Base-by-base conservation (phyloP, 2,329 filamentous ascomycete genomes). In the Fusarium duplospermum region DNA sequence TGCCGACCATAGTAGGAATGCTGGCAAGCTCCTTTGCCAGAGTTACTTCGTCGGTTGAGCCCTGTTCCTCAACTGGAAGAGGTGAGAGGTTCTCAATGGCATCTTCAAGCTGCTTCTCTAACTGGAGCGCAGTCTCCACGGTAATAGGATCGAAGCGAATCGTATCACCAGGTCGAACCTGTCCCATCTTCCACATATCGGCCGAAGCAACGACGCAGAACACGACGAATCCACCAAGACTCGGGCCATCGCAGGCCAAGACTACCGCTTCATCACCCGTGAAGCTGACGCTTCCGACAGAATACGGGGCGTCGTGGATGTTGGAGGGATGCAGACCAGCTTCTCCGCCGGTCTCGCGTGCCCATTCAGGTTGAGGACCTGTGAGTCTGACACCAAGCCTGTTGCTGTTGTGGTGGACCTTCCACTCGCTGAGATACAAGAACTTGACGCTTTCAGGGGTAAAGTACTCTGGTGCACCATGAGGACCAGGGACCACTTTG, bases 171-270 rank as follows among this genome's bases (percentile, higher is more conserved):
- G 83, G 82, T 9, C 79, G 79, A 16, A 83, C 76, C 66, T 84
- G 84, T 11, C 84, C 84, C 27, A 86, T 69, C 72, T 84, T 85
- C 83, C 83, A 86, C 74, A 85, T 75, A 35, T 85, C 83, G 1
- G 81, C 81, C 14, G 80, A 79, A 6, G 80, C 80, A 6, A 86
- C 79, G 0, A 82, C 81, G 22, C 80, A 83, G 29, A 83, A 82
- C 1, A 83, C 82, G 3, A 85, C 78, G 24, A 86, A 85, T 0
- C 84, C 84, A 18, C 84, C 84, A 0, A 86, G 80, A 36, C 82
- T 83, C 0, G 84, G 84, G 0, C 83, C 83, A 68, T 86, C 84
- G 8, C 78, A 79, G 0, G 81, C 76, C 7, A 86, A 73, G 4
- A 86, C 78, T 2, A 85, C 82, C 3, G 82, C 80, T 35, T 83